Base-by-base conservation (phyloP, 2,329 filamentous ascomycete species). In the Penicillium hordei region DNA sequence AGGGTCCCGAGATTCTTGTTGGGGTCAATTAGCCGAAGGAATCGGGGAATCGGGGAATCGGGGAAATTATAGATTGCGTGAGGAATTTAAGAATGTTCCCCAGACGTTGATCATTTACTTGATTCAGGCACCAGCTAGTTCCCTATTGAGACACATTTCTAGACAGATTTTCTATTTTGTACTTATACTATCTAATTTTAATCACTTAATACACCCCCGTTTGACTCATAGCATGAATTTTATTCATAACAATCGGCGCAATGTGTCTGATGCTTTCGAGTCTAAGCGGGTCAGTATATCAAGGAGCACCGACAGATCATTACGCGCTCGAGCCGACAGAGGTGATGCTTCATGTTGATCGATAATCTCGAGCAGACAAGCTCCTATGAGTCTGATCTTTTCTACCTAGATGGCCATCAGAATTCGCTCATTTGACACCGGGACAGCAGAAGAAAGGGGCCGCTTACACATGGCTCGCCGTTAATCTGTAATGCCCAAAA, bases 211-310 rank as follows among this genome's bases (percentile, higher is more conserved):
- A 34, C 15, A 15, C 8, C 23, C 4, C 38, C 2, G 27, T 8
- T 17, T 21, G 15, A 12, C 8, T 6, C 23, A n/a, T 27, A 43
- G 0, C 8, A 27, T 43, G 23, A 27, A 43, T 23, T 1, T 27
- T 31, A 21, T 42, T 59, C 36, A 62, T 27, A 60, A 17, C 17
- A 55, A 53, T 10, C 59, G 49, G 9, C 60, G 68, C 4, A 79
- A 60, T 1, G 76, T 72, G 65, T 79, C 75, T 0, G 77, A 79
- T 3, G 78, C 76, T 48, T 76, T 78, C 0, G 76, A 79, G 43
- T 79, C 76, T 5, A 79, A 62, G 15, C 75, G 65, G 3, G 77
- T 74, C 31, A 79, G 62, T 7, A 79, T 66, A 54, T 79, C 76
- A 0, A 79, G 66, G 2, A 79, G 65, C 1, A 78, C 70, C 1